These are phyloP conservation scores for Aciculosporium take DNA, from an alignment of 2,329 filamentous ascomycete species.

Conservation along the genomic window DNA sequence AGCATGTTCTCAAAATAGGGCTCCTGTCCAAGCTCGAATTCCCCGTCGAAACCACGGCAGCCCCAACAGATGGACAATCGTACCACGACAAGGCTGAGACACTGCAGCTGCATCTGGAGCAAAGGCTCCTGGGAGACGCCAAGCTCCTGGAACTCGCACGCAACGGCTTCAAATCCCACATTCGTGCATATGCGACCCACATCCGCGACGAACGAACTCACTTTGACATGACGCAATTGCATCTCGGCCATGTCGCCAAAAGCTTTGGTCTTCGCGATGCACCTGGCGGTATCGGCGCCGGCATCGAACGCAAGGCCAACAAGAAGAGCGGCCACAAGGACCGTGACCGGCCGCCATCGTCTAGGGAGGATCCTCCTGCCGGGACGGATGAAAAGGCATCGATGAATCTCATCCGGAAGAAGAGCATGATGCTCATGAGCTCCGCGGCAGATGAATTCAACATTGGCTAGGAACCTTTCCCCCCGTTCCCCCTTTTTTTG, in stretches of 20 bases:
- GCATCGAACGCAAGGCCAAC: constrained; percentile 33
- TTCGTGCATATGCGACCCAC: constrained; percentile 91
- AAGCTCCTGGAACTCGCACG: constrained; percentile 67
- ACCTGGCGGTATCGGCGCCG: constrained; percentile 63
- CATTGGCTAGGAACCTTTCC: constrained; percentile 33
- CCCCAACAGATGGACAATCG: constrained; percentile 26
- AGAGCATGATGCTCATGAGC: constrained; percentile 51
- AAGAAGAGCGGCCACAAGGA: constrained; percentile 16
- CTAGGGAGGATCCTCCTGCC: constrained; percentile 1
- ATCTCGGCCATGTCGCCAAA: constrained; percentile 88
- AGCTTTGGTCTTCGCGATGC: constrained; percentile 81
- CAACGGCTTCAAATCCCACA: constrained; percentile 78
- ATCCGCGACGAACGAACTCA: constrained; percentile 68
- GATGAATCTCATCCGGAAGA: constrained; percentile 39
- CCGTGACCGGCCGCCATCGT: constrained; percentile 9
- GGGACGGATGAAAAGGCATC: constrained; percentile 18
- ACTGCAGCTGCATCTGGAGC: constrained; percentile 45
- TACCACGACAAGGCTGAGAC: constrained; percentile 40
- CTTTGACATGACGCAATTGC: constrained; percentile 84
- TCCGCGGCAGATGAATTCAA: constrained; percentile 54
- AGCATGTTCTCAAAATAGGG: constrained; percentile 48
- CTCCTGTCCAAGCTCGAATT: constrained; percentile 46
- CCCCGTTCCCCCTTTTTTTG: not conserved
- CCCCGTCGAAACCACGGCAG: constrained; percentile 53
- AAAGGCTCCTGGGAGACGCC: constrained; percentile 44